phyloP scores from a whole-genome alignment of 148 eudicot species.

The Rhododendron kiyosumense region DNA sequence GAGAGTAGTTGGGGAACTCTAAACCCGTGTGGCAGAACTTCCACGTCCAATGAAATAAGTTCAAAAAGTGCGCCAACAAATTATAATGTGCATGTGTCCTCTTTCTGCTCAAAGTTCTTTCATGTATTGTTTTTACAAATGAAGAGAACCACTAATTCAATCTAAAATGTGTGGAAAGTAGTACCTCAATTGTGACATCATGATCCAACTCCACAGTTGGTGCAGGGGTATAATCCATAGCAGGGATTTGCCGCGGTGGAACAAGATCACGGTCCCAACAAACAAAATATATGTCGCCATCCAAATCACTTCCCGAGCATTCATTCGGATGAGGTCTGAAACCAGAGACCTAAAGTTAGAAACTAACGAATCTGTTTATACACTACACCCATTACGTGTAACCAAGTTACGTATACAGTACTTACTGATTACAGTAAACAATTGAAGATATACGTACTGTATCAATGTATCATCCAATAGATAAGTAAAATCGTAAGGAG shows the following conservation, averaged over 20 bases:
- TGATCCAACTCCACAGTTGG: conserved; percentile 43
- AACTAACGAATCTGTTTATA: background rate
- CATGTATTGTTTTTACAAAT: background rate
- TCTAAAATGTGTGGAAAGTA: background rate
- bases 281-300: conserved; percentile 90
- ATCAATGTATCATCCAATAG: background rate
- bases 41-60: background rate
- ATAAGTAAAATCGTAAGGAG: background rate
- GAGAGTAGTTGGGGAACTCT: background rate
- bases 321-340: conserved; percentile 93
- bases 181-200: conserved; percentile 68
- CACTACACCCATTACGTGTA: background rate
- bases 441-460: background rate
- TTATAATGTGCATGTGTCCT: background rate
- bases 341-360: background rate
- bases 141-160: background rate
- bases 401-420: background rate
- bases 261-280: conserved; percentile 85
- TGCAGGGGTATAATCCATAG: conserved; percentile 77
- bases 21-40: background rate
- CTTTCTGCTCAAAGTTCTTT: background rate
- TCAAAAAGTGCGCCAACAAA: background rate
- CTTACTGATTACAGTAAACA: background rate
- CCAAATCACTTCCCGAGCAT: conserved; percentile 98
- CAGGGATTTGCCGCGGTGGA: conserved; percentile 46